A percentile compares a stretch with the other conserved stretches of the same genome.
Evolutionary conservation across 495 filamentous ascomycete genomes (phyloP).

Genomic region (Talaromyces trachyspermus): DNA sequence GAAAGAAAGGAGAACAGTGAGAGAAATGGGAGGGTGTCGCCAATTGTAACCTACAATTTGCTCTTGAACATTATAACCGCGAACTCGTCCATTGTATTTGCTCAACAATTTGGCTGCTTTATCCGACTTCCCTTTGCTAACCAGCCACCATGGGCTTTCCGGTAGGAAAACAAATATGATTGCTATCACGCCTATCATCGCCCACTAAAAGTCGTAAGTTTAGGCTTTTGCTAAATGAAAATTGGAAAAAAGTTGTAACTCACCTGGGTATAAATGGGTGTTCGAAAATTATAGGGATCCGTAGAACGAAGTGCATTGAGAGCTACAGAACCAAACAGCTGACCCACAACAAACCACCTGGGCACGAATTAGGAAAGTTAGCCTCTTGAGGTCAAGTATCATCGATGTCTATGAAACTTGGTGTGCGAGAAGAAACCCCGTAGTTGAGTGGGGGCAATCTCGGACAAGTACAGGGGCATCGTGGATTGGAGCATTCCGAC

Average conservation of each 20-base stretch:
- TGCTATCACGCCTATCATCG: conserved; percentile 22
- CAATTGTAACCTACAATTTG: conserved; percentile 23
- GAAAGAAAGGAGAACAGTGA: not conserved
- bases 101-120: conserved; percentile 22
- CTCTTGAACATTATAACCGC: conserved; percentile 24
- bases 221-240: not conserved
- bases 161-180: conserved; percentile 27
- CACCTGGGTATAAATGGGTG: conserved; percentile 36
- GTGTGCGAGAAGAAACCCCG: conserved; percentile 32
- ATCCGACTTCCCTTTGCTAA: conserved; percentile 28
- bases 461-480: conserved; percentile 33
- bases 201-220: conserved; percentile 17
- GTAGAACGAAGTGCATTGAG: conserved; percentile 20
- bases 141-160: conserved; percentile 32
- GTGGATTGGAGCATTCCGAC: conserved; percentile 37
- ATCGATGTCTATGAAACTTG: too few species aligned
- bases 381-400: conserved; percentile 5
- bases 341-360: conserved; percentile 35
- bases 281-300: conserved; percentile 25
- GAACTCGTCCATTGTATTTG: conserved; percentile 20
- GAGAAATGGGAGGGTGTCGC: not conserved
- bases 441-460: conserved; percentile 31
- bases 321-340: conserved; percentile 33
- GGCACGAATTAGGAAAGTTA: not conserved
- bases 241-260: not conserved